Conservation (phyloP, 139 green algal species). For the Desmodesmus armatus region DNA sequence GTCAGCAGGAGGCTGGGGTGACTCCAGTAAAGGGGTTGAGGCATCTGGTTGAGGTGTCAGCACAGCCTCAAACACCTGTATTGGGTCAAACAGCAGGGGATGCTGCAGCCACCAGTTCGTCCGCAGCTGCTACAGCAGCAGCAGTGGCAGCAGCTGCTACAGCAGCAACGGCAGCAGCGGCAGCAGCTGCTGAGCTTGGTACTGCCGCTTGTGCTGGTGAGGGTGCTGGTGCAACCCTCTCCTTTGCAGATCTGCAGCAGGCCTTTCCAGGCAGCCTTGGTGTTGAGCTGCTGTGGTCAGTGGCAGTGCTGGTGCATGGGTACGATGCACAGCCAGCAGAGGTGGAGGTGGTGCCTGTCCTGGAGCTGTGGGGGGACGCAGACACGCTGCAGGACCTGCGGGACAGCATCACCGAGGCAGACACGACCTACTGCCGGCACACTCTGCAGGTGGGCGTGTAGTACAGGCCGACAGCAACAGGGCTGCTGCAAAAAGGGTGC, state of each 20-base stretch:
- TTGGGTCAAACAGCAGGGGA: not conserved
- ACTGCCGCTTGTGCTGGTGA: not conserved
- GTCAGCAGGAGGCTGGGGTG: too few species aligned
- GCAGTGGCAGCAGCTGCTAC: not conserved
- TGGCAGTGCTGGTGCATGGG: too few species aligned
- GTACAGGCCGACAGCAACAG: too few species aligned
- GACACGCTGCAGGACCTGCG: not conserved
- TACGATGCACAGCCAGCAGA: too few species aligned
- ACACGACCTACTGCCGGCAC: not conserved
- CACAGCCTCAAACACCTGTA: not conserved
- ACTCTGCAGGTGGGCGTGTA: too few species aligned
- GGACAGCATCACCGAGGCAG: not conserved
- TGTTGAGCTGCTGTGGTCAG: too few species aligned
- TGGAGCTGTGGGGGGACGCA: not conserved
- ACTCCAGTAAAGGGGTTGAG: too few species aligned
- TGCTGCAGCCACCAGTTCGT: not conserved
- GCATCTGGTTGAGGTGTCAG: too few species aligned
- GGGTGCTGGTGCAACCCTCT: not conserved
- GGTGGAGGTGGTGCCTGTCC: too few species aligned
- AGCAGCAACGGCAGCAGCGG: not conserved
- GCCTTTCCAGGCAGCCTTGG: too few species aligned
- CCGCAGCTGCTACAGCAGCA: not conserved
- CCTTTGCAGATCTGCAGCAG: too few species aligned
- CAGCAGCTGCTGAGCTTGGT: not conserved
- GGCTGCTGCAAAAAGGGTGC: not conserved